Percentiles rank a stretch among this genome's conserved stretches.
phyloP scores from a whole-genome alignment of 768 basidiomycete species.

The Russula emetica region DNA sequence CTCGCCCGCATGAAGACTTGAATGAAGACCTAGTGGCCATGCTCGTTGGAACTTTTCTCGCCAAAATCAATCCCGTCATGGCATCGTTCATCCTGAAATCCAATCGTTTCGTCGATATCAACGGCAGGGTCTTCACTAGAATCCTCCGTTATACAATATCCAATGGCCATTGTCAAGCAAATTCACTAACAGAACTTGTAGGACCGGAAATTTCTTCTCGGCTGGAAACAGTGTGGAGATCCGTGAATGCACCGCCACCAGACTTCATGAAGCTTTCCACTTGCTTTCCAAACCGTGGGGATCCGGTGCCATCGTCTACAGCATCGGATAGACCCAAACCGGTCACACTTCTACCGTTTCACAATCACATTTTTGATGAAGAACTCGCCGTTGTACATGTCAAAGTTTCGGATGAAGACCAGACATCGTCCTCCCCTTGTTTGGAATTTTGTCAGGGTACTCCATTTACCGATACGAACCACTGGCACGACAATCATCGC shows the following conservation, averaged over 20 bases:
- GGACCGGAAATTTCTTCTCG: constrained; percentile 31
- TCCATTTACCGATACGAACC: constrained; percentile 48
- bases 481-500: constrained; percentile 55
- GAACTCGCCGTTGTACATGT: constrained; percentile 38
- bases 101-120: constrained; percentile 42
- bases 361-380: constrained; percentile 40
- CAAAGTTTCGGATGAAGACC: constrained; percentile 28
- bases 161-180: constrained; percentile 21
- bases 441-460: constrained; percentile 41
- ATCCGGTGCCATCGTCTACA: constrained; percentile 19
- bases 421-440: constrained; percentile 19
- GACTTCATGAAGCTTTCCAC: constrained; percentile 33
- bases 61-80: constrained; percentile 36
- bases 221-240: constrained; percentile 32
- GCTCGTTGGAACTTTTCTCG: constrained; percentile 42
- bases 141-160: constrained; percentile 41
- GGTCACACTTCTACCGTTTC: constrained; percentile 38
- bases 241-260: constrained; percentile 23
- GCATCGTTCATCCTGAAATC: constrained; percentile 29
- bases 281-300: neutral
- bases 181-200: constrained; percentile 30
- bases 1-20: constrained; percentile 31
- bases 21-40: constrained; percentile 32
- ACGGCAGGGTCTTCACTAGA: constrained; percentile 48
- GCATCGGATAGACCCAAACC: constrained; percentile 14